Conservation (phyloP, 2,329 filamentous ascomycete genomes). For the Akanthomyces uredinophilus region DNA sequence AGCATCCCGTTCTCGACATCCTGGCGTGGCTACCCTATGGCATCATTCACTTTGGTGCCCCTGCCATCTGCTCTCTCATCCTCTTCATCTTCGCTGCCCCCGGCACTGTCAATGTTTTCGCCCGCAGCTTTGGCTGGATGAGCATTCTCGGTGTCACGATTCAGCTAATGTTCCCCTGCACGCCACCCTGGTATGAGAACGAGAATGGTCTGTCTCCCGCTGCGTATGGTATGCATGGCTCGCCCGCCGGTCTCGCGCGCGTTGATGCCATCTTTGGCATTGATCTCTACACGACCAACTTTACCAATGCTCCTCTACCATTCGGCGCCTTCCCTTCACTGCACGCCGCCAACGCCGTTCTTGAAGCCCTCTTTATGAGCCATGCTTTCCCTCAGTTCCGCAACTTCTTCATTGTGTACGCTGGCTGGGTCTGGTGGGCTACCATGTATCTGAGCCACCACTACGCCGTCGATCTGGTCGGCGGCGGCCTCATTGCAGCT, state of each 20-base stretch:
- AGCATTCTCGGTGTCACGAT: constrained; percentile 82
- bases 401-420: constrained; percentile 75
- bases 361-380: constrained; percentile 89
- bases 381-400: constrained; percentile 83
- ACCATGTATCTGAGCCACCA: constrained; percentile 98
- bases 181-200: constrained; percentile 96
- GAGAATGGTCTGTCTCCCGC: constrained; percentile 84
- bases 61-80: constrained; percentile 68
- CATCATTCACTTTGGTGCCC: constrained; percentile 81
- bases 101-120: constrained; percentile 77
- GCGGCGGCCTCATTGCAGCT: constrained; percentile 72
- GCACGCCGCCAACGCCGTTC: constrained; percentile 81
- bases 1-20: constrained; percentile 76
- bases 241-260: constrained; percentile 80
- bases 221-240: constrained; percentile 85
- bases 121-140: constrained; percentile 86
- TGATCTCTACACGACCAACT: constrained; percentile 88
- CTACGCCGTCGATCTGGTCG: constrained; percentile 90
- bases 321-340: constrained; percentile 94
- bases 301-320: constrained; percentile 83
- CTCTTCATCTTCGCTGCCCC: constrained; percentile 89
- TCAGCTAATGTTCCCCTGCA: constrained; percentile 87
- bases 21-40: constrained; percentile 93
- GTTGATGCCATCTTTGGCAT: constrained; percentile 87
- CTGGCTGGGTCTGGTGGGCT: constrained; percentile 94